These are phyloP conservation scores for Quercus robur DNA, from an alignment of 306 rosid species.

Conservation along the genomic window DNA sequence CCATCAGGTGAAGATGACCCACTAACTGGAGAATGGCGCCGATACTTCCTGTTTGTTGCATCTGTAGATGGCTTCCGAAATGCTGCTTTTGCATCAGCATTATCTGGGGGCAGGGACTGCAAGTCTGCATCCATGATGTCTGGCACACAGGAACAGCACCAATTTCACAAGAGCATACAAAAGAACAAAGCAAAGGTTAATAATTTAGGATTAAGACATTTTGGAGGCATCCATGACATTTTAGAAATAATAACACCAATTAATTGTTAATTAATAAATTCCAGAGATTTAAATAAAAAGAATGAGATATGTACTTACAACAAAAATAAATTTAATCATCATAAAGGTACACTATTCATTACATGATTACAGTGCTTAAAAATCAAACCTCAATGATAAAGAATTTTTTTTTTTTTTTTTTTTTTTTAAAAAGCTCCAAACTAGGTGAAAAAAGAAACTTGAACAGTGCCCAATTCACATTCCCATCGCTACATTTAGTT, in stretches of 20 bases:
- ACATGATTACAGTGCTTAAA: too few species aligned
- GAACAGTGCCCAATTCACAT: background rate
- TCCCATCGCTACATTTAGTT: background rate
- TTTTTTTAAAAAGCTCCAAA: background rate
- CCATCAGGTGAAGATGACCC: slow-evolving; percentile 69
- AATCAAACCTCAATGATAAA: too few species aligned
- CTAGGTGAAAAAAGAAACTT: background rate
- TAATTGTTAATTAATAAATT: background rate
- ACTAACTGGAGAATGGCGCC: slow-evolving; percentile 70
- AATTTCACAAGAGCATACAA: slow-evolving; percentile 5
- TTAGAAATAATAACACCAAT: background rate
- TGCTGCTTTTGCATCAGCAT: slow-evolving; percentile 43
- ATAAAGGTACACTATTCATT: too few species aligned
- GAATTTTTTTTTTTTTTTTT: too few species aligned
- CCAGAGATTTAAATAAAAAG: background rate
- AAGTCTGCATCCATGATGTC: slow-evolving; percentile 53
- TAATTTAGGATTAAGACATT: background rate
- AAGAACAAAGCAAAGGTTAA: slow-evolving; percentile 3
- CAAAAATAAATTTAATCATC: too few species aligned
- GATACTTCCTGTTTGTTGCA: slow-evolving; percentile 66
- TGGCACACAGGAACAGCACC: slow-evolving; percentile 21
- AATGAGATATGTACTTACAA: too few species aligned
- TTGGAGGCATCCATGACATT: background rate
- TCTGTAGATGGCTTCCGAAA: slow-evolving; percentile 76
- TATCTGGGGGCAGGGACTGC: slow-evolving; percentile 24